Base-by-base conservation (phyloP, 2,329 filamentous ascomycete species). In the Cryoendolithus antarcticus region DNA sequence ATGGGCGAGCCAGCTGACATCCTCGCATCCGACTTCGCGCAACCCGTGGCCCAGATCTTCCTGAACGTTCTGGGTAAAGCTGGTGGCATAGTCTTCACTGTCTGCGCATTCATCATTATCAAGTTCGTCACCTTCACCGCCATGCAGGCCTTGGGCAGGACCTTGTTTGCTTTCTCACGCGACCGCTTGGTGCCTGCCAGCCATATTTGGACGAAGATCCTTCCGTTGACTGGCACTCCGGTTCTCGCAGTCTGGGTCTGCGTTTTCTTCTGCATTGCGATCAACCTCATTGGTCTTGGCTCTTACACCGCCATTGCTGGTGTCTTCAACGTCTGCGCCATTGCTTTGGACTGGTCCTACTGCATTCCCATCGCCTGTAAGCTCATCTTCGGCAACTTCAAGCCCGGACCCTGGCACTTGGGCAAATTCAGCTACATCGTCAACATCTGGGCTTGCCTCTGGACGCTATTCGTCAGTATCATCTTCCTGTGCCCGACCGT, bases 71-170 rank as follows among this genome's bases (percentile, higher is more conserved):
- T 75, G 38, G 72, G 72, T 45, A 70, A 67, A 43, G 55, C 55
- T 2, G 67, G 67, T 9, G 68, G 68, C 34, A 68, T 74, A 48
- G 66, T 70, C 57, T 75, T 70, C 52, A 68, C 70, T 39, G 63
- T 74, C n/a, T 64, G 63, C 43, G 71, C 69, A 13, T 72, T 74
- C 51, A 57, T 75, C 45, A 70, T 75, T 51, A 65, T 75, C 57
- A 71, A 74, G 53, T 74, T 74, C 49, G 69, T 74, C 41, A 72
- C 69, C 60, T 72, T 74, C 55, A 72, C 72, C 6, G 71, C 71
- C 37, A 69, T 72, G 39, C 70, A 73, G 53, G 62, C 71, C 9
- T 62, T 69, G 27, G 68, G 62, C 4, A 66, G 71, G 29, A 73
- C 70, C 9, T 61, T 73, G 49, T 74, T 71, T 56, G 70, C 71